Percentiles rank a stretch among this genome's conserved stretches.
phyloP scores from a whole-genome alignment of 345 rosid genomes.

The Sapria himalayana region DNA sequence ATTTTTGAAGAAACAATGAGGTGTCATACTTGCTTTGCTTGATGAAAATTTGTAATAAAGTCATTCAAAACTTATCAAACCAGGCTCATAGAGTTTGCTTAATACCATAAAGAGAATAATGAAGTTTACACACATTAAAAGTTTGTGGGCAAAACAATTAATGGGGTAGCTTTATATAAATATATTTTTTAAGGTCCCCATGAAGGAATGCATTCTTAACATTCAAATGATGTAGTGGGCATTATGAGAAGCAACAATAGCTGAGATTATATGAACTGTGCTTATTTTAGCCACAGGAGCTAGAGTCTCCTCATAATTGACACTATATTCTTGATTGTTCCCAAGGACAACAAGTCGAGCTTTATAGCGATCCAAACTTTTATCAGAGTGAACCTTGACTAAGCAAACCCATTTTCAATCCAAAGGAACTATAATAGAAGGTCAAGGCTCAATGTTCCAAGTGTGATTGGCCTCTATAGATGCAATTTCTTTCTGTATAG shows the following conservation, averaged over 20 bases:
- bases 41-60: neutral
- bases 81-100: conserved; percentile 2
- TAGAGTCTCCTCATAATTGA: neutral
- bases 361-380: neutral
- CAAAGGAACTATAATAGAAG: too few species aligned
- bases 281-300: neutral
- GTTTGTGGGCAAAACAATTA: neutral
- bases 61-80: conserved; percentile 1
- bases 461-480: too few species aligned
- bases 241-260: neutral
- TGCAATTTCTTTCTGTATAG: too few species aligned
- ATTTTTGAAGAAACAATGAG: too few species aligned
- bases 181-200: neutral
- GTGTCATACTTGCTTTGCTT: neutral
- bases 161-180: neutral
- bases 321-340: neutral
- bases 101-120: neutral
- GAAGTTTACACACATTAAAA: neutral
- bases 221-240: neutral
- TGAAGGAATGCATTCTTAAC: conserved; percentile 4
- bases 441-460: too few species aligned
- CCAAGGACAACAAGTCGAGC: too few species aligned
- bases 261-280: neutral
- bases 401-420: neutral
- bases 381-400: neutral